These are phyloP conservation scores for Pythium angustatum DNA, from an alignment of 352 stramenopile species.

Conservation along the genomic window DNA sequence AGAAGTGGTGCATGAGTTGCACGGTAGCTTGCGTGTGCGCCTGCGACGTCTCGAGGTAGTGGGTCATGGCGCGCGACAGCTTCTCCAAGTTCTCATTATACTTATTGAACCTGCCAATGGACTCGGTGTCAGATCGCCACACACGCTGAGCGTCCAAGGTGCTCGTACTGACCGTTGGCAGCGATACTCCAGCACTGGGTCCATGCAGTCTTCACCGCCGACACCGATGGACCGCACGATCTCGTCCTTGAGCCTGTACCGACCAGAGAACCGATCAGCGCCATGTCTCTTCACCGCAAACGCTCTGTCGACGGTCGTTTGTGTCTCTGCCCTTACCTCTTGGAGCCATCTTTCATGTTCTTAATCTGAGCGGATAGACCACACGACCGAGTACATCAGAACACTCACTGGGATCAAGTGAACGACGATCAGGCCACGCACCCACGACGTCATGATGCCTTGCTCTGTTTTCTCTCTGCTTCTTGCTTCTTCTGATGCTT, in stretches of 20 bases:
- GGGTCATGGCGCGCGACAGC: slow-evolving; percentile 32
- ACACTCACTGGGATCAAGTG: neutral
- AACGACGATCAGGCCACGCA: slow-evolving; percentile 2
- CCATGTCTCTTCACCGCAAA: no score
- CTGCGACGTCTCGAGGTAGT: slow-evolving; percentile 38
- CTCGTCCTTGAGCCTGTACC: slow-evolving; percentile 80
- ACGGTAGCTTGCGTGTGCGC: slow-evolving; percentile 29
- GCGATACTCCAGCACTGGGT: slow-evolving; percentile 67
- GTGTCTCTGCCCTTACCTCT: no score
- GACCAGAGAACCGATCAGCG: no score
- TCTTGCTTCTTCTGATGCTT: neutral
- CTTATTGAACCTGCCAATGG: slow-evolving; percentile 33
- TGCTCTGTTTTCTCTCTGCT: neutral
- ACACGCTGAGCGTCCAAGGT: no score
- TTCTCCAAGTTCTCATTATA: slow-evolving; percentile 42
- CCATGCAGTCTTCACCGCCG: slow-evolving; percentile 49
- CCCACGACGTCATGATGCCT: slow-evolving; percentile 30
- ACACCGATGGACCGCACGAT: slow-evolving; percentile 56
- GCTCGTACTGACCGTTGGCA: slow-evolving; percentile 54
- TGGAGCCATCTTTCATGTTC: slow-evolving; percentile 79
- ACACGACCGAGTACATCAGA: neutral
- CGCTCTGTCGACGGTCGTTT: no score
- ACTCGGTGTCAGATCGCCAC: neutral
- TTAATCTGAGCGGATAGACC: slow-evolving; percentile 28
- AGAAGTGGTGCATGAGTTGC: slow-evolving; percentile 40